A percentile compares a stretch with the other conserved stretches of the same genome.
These are phyloP conservation scores for Botrytis deweyae DNA, from an alignment of 2,329 filamentous ascomycete genomes.

Conservation along the genomic window DNA sequence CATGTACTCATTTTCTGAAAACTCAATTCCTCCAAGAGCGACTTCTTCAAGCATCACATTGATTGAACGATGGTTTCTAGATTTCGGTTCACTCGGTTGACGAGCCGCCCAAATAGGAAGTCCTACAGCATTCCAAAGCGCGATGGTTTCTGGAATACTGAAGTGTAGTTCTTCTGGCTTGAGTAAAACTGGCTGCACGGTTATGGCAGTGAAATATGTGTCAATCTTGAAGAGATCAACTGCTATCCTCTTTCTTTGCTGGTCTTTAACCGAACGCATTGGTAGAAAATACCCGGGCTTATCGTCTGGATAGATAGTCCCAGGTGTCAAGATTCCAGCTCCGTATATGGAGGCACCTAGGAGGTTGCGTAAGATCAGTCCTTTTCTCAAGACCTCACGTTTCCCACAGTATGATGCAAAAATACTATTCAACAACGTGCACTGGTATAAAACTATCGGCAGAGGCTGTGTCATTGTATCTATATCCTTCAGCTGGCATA, in stretches of 20 bases:
- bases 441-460: conserved; percentile 37
- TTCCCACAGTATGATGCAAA: conserved; percentile 41
- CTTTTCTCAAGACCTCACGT: conserved; percentile 34
- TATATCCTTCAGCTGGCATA: conserved; percentile 37
- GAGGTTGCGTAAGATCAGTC: conserved; percentile 41
- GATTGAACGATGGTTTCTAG: conserved; percentile 33
- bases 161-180: conserved; percentile 43
- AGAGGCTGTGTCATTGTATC: conserved; percentile 33
- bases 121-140: conserved; percentile 43
- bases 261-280: conserved; percentile 38
- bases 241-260: conserved; percentile 43
- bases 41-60: conserved; percentile 25
- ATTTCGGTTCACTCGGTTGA: conserved; percentile 38
- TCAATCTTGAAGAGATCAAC: conserved; percentile 44
- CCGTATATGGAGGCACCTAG: conserved; percentile 42
- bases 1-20: conserved; percentile 17
- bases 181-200: conserved; percentile 39
- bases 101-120: conserved; percentile 43
- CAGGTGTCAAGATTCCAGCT: conserved; percentile 41
- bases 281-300: conserved; percentile 44
- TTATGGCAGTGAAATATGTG: conserved; percentile 41
- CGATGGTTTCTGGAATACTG: conserved; percentile 40
- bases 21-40: conserved; percentile 3
- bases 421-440: conserved; percentile 43
- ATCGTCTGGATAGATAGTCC: conserved; percentile 41